phyloP scores from a whole-genome alignment of 805 yeast genomes.

The Millerozyma miso region DNA sequence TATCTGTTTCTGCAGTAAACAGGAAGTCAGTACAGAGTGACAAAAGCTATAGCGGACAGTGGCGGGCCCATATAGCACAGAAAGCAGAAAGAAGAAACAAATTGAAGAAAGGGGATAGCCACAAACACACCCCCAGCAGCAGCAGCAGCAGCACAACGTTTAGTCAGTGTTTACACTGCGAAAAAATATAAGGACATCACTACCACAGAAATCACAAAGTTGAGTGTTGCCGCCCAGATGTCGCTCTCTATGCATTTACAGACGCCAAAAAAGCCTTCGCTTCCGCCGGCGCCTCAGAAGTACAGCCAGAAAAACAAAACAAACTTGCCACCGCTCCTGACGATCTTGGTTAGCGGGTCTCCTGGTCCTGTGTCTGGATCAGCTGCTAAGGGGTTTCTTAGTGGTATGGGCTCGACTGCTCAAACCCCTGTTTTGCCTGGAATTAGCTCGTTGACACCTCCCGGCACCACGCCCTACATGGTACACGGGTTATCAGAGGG shows the following conservation, averaged over 20 bases:
- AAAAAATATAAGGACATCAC: too few relatives aligned
- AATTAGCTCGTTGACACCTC: constrained; percentile 19
- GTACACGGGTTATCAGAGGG: background rate
- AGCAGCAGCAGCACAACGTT: too few relatives aligned
- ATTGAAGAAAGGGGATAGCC: too few relatives aligned
- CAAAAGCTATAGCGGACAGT: background rate
- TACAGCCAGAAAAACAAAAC: constrained; percentile 16
- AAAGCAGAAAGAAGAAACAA: too few relatives aligned
- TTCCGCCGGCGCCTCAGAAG: constrained; percentile 19
- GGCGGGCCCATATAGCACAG: background rate
- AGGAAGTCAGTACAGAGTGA: too few relatives aligned
- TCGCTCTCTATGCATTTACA: constrained; percentile 19
- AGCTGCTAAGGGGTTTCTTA: background rate
- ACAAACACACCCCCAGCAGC: too few relatives aligned
- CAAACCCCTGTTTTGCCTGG: constrained; percentile 18
- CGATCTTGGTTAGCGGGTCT: constrained; percentile 18
- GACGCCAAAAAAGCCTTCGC: constrained; percentile 32
- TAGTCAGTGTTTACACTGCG: too few relatives aligned
- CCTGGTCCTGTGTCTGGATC: background rate
- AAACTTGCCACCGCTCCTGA: constrained; percentile 38
- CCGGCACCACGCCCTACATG: constrained; percentile 8
- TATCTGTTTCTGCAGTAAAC: too few relatives aligned
- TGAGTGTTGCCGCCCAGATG: too few relatives aligned
- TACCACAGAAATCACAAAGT: too few relatives aligned
- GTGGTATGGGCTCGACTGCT: background rate